A percentile compares a stretch with the other conserved stretches of the same genome.
phyloP scores from a whole-genome alignment of 2,329 filamentous ascomycete genomes.

The Davidsoniella neocaledoniae region DNA sequence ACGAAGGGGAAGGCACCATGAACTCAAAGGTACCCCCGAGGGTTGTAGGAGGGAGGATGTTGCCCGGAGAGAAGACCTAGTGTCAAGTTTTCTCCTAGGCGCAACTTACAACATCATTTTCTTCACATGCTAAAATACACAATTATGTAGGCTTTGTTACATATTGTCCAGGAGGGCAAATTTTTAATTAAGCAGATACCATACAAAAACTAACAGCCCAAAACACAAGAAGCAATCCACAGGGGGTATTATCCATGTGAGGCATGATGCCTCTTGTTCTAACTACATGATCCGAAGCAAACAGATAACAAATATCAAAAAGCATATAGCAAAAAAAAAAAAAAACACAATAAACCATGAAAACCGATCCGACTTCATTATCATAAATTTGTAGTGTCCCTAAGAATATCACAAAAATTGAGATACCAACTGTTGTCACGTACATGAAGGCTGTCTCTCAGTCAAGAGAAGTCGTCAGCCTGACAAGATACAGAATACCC shows the following conservation, averaged over 20 bases:
- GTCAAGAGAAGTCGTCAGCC: not conserved
- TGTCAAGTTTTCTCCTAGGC: no score
- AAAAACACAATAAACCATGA: slow-evolving; percentile 1
- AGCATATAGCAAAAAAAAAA: slow-evolving; percentile 2
- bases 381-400: slow-evolving; percentile 10
- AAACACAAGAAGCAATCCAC: not conserved
- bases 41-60: no score
- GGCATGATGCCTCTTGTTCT: slow-evolving; percentile 5
- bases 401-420: slow-evolving; percentile 7
- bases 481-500: no score
- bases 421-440: no score
- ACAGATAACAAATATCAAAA: slow-evolving; percentile 3
- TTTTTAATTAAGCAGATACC: not conserved
- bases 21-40: no score
- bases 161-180: not conserved
- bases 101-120: no score
- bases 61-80: no score
- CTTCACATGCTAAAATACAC: not conserved
- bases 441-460: not conserved
- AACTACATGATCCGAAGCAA: slow-evolving; percentile 9
- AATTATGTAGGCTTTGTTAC: not conserved
- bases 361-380: slow-evolving; percentile 10
- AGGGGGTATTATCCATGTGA: slow-evolving; percentile 3
- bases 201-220: not conserved
- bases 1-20: no score